These are phyloP conservation scores for Yarrowia deformans DNA, from an alignment of 805 yeast genomes.

Conservation along the genomic window DNA sequence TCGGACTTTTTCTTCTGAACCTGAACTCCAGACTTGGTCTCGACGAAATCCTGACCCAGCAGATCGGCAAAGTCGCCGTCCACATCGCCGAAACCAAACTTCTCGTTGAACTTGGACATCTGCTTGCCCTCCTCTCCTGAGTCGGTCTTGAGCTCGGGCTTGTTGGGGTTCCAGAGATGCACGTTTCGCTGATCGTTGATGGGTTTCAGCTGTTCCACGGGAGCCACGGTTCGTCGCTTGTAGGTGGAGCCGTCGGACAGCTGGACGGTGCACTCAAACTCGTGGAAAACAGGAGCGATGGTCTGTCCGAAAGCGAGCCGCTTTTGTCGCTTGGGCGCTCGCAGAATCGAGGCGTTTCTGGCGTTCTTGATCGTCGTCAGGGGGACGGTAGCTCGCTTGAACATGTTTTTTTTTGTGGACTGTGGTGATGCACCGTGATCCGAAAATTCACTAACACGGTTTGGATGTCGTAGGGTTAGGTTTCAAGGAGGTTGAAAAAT, in stretches of 20 bases:
- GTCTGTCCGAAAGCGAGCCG: constrained; percentile 70
- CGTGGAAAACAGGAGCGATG: constrained; percentile 91
- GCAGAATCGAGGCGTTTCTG: constrained; percentile 36
- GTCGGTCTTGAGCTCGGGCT: constrained; percentile 73
- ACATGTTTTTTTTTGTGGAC: constrained; percentile 5
- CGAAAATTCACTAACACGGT: constrained; percentile 25
- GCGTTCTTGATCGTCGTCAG: constrained; percentile 36
- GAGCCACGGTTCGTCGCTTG: constrained; percentile 81
- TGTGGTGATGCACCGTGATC: constrained; percentile 32
- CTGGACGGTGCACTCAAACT: constrained; percentile 88
- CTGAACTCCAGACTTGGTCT: constrained; percentile 65
- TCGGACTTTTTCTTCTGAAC: constrained; percentile 54
- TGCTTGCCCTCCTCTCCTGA: constrained; percentile 88
- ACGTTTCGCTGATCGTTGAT: constrained; percentile 88
- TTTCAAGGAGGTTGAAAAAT: background rate
- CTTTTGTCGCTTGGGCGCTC: constrained; percentile 41
- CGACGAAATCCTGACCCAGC: constrained; percentile 63
- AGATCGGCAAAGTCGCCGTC: constrained; percentile 61
- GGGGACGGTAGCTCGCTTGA: constrained; percentile 38
- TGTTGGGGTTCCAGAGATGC: constrained; percentile 86
- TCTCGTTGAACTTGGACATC: constrained; percentile 54
- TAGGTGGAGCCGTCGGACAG: constrained; percentile 93
- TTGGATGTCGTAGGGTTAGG: constrained; percentile 17
- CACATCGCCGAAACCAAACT: constrained; percentile 46
- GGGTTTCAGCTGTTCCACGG: constrained; percentile 84